Evolutionary conservation across 352 stramenopile species (phyloP).

Genomic region (Globisporangium acanthophoron): DNA sequence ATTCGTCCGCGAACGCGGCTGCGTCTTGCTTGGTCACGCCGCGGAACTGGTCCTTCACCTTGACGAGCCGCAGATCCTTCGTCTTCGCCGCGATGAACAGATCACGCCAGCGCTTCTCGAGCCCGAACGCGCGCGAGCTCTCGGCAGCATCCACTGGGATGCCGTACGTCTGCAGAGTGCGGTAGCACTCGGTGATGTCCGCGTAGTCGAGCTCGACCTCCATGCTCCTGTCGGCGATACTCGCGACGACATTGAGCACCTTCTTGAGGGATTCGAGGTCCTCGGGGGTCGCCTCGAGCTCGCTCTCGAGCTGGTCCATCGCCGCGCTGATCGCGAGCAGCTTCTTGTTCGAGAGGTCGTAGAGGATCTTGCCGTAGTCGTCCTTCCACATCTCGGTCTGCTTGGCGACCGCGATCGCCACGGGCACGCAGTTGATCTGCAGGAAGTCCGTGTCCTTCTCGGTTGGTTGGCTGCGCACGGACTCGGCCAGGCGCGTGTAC

Average conservation of each 20-base stretch:
- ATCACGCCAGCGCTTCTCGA: conserved; percentile 81
- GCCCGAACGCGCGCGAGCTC: conserved; percentile 56
- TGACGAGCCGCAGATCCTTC: conserved; percentile 89
- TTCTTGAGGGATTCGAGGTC: conserved; percentile 94
- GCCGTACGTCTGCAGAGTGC: conserved; percentile 76
- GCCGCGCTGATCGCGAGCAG: conserved; percentile 64
- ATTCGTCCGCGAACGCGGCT: conserved; percentile 83
- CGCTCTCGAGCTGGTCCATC: conserved; percentile 73
- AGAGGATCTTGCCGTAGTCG: conserved; percentile 91
- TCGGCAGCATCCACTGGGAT: conserved; percentile 75
- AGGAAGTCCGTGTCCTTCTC: conserved; percentile 95
- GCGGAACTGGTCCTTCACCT: conserved; percentile 94
- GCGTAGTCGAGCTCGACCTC: conserved; percentile 93
- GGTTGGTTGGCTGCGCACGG: conserved; percentile 81
- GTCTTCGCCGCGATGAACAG: conserved; percentile 87
- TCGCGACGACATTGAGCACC: conserved; percentile 90
- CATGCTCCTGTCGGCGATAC: conserved; percentile 86
- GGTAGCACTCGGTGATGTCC: conserved; percentile 92
- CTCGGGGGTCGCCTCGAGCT: conserved; percentile 73
- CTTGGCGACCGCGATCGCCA: conserved; percentile 87
- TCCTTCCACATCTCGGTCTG: conserved; percentile 93
- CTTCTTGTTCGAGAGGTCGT: conserved; percentile 83
- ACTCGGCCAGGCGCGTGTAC: conserved; percentile 88
- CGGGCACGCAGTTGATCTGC: conserved; percentile 89
- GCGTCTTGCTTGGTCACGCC: conserved; percentile 92